Evolutionary conservation across 2,329 filamentous ascomycete species (phyloP).

Genomic region (Penicillium aurantiogriseum): DNA sequence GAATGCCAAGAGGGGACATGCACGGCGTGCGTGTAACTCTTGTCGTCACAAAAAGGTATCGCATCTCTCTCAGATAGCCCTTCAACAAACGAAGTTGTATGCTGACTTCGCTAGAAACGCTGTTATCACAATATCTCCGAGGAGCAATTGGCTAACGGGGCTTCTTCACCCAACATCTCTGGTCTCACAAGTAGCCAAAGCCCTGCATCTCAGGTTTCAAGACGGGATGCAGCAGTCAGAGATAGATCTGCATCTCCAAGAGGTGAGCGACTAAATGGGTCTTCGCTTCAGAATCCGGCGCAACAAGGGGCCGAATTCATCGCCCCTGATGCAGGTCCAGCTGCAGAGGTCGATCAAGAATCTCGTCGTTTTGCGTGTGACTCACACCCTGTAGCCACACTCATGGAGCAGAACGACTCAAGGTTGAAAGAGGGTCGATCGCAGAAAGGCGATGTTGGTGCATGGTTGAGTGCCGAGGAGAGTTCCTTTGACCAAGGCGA

Average conservation of each 20-base stretch:
- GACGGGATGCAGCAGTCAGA: background rate
- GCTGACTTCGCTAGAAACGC: constrained; percentile 1
- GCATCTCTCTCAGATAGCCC: background rate
- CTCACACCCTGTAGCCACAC: constrained; percentile 18
- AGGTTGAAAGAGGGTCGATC: constrained; percentile 13
- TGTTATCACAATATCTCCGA: background rate
- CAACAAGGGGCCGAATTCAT: background rate
- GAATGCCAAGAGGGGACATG: constrained; percentile 1
- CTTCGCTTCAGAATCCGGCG: background rate
- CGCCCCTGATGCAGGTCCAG: background rate
- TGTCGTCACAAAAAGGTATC: constrained; percentile 10
- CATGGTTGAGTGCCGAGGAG: constrained; percentile 12
- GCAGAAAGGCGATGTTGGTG: constrained; percentile 15
- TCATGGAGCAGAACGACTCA: constrained; percentile 12
- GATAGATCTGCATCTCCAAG: constrained; percentile 7
- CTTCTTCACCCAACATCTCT: background rate
- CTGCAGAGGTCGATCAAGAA: background rate
- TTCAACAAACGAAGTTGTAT: background rate
- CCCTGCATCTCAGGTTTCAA: background rate
- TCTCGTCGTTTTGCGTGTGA: constrained; percentile 20
- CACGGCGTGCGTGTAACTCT: background rate
- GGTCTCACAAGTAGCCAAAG: background rate
- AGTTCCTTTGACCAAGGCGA: background rate
- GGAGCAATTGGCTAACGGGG: too few relatives aligned
- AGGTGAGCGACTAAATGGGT: background rate